Percentiles rank a stretch among this genome's conserved stretches.
Evolutionary conservation across 495 filamentous ascomycete genomes (phyloP).

Genomic region (Massariosphaeria phaeospora): DNA sequence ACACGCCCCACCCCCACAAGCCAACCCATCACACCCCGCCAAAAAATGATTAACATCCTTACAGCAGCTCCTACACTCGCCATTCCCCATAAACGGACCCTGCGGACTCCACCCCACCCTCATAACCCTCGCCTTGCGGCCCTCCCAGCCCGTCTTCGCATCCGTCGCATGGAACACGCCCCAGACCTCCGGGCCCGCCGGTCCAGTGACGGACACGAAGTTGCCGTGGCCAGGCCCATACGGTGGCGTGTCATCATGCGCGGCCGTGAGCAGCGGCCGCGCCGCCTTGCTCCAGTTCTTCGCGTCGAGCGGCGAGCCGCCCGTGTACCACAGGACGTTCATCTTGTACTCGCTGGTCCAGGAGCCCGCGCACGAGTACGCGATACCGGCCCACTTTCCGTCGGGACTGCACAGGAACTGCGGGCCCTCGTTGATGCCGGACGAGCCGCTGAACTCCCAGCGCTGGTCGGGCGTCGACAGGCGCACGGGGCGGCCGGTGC

Average conservation of each 20-base stretch:
- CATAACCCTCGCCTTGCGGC: conserved; percentile 36
- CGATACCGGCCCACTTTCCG: conserved; percentile 34
- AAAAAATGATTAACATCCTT: conserved; percentile 12
- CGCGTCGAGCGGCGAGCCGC: conserved; percentile 33
- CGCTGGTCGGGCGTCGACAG: conserved; percentile 32
- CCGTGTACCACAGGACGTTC: conserved; percentile 32
- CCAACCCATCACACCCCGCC: conserved; percentile 2
- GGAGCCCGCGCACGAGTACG: conserved; percentile 35
- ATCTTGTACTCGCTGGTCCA: conserved; percentile 41
- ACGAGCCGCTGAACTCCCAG: conserved; percentile 34
- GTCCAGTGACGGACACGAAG: conserved; percentile 30
- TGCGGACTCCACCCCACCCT: conserved; percentile 25
- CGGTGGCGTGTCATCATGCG: conserved; percentile 23
- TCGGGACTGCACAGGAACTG: conserved; percentile 35
- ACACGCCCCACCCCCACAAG: conserved; percentile 3
- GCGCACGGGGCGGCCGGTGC: conserved; percentile 16
- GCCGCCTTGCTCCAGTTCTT: conserved; percentile 32
- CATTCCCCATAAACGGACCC: conserved; percentile 24
- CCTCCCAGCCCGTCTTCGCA: conserved; percentile 33
- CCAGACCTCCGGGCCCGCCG: conserved; percentile 25
- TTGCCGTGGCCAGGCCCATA: conserved; percentile 40
- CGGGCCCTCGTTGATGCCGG: conserved; percentile 40
- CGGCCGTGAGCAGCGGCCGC: conserved; percentile 29
- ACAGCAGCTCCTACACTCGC: conserved; percentile 16
- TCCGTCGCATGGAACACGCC: conserved; percentile 40